A percentile compares a stretch with the other conserved stretches of the same genome.
phyloP scores from a whole-genome alignment of 1,284 basidiomycete species.

The Xanthoconium separans region DNA sequence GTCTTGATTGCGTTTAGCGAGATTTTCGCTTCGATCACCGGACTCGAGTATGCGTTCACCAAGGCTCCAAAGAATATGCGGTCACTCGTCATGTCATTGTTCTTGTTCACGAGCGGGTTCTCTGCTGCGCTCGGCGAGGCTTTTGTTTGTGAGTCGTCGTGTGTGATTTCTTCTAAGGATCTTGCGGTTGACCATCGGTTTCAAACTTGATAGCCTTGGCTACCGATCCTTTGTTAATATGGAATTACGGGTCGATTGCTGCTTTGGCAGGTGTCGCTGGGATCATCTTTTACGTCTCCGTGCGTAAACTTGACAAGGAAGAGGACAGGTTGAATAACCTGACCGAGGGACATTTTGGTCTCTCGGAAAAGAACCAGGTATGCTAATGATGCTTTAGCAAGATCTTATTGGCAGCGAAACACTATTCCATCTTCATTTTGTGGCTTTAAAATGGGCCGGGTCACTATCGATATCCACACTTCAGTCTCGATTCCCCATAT shows the following conservation, averaged over 20 bases:
- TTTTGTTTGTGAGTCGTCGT: conserved; percentile 49
- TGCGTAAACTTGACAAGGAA: conserved; percentile 57
- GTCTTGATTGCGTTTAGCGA: conserved; percentile 70
- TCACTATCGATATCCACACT: too few species aligned
- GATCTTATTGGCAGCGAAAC: too few species aligned
- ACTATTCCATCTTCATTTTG: too few species aligned
- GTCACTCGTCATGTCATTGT: conserved; percentile 72
- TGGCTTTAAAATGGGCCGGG: too few species aligned
- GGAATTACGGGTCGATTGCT: conserved; percentile 52
- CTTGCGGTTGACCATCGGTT: conserved; percentile 28
- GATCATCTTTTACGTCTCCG: conserved; percentile 60
- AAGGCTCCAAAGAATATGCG: conserved; percentile 84
- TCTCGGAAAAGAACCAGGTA: conserved; percentile 4
- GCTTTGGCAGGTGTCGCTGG: conserved; percentile 40
- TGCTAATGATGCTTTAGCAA: too few species aligned
- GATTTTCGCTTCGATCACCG: conserved; percentile 86
- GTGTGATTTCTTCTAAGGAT: background rate
- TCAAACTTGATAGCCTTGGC: conserved; percentile 40
- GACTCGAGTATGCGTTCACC: conserved; percentile 87
- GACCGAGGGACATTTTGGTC: conserved; percentile 37
- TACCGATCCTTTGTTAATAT: conserved; percentile 51
- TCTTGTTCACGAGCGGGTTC: conserved; percentile 70
- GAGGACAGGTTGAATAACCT: conserved; percentile 64
- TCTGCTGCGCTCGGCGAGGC: conserved; percentile 68
- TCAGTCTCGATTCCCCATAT: background rate